phyloP scores from a whole-genome alignment of 2,329 filamentous ascomycete genomes.

The Ustilaginoidea virens region DNA sequence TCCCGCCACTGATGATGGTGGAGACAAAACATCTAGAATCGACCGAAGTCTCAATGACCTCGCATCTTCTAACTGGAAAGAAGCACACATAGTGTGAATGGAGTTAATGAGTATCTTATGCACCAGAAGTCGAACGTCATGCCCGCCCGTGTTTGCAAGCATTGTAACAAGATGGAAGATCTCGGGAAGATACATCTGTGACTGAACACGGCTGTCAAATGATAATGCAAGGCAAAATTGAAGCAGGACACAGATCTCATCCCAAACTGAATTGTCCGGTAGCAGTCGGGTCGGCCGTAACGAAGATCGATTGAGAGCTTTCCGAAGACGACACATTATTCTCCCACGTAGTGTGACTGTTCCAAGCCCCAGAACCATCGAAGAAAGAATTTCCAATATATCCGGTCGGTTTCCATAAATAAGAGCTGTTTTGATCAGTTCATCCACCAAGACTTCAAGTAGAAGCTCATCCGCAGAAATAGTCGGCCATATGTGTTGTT shows the following conservation, averaged over 20 bases:
- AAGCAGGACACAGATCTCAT: constrained; percentile 52
- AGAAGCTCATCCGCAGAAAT: constrained; percentile 50
- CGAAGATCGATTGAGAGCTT: constrained; percentile 51
- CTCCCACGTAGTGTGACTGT: constrained; percentile 51
- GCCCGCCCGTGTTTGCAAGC: constrained; percentile 48
- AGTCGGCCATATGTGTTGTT: constrained; percentile 49
- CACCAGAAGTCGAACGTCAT: constrained; percentile 41
- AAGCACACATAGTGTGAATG: constrained; percentile 51
- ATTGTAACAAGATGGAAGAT: constrained; percentile 58
- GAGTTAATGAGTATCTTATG: constrained; percentile 51
- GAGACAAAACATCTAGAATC: constrained; percentile 40
- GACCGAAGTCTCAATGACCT: constrained; percentile 38
- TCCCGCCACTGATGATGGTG: constrained; percentile 26
- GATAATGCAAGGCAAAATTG: constrained; percentile 52
- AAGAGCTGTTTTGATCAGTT: constrained; percentile 48
- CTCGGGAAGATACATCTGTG: constrained; percentile 52
- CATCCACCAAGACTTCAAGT: constrained; percentile 51
- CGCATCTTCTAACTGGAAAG: constrained; percentile 45
- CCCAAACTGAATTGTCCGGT: constrained; percentile 52
- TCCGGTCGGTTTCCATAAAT: constrained; percentile 41
- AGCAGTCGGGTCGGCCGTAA: constrained; percentile 49
- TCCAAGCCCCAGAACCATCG: constrained; percentile 46
- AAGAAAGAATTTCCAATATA: constrained; percentile 43
- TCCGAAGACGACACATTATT: constrained; percentile 48
- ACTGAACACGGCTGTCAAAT: constrained; percentile 51